Conservation (phyloP, 805 yeast species). For the Cyberlindnera euphorbiiphila region DNA sequence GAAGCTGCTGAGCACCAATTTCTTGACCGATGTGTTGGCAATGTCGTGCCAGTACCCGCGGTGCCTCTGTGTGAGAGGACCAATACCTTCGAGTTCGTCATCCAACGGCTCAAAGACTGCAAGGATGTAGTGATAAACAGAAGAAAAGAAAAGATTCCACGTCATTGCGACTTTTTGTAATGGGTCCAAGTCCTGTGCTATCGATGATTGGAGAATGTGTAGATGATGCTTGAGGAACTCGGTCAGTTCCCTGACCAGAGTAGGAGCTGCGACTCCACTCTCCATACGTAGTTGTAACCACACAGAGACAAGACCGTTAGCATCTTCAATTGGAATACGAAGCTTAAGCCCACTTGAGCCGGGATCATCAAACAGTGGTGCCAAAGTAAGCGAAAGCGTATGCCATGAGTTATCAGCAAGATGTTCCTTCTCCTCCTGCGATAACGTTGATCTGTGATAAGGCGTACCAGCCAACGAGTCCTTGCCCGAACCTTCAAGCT, state of each 20-base stretch:
- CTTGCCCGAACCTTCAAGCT: slow-evolving; percentile 22
- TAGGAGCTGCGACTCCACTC: slow-evolving; percentile 33
- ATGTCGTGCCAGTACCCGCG: slow-evolving; percentile 28
- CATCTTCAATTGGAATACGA: slow-evolving; percentile 53
- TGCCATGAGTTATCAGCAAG: slow-evolving; percentile 50
- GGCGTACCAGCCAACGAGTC: slow-evolving; percentile 14
- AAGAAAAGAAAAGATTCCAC: slow-evolving; percentile 57
- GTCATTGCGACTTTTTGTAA: slow-evolving; percentile 23
- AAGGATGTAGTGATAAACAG: slow-evolving; percentile 52
- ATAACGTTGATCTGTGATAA: slow-evolving; percentile 18
- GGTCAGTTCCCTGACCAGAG: slow-evolving; percentile 41
- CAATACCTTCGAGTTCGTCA: slow-evolving; percentile 34
- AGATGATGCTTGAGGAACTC: slow-evolving; percentile 41
- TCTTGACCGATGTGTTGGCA: slow-evolving; percentile 31
- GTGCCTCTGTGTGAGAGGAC: slow-evolving; percentile 28
- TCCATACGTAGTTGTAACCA: slow-evolving; percentile 37
- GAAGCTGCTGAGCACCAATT: slow-evolving; percentile 41
- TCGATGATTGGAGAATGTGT: slow-evolving; percentile 7
- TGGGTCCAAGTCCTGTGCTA: slow-evolving; percentile 1
- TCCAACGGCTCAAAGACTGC: slow-evolving; percentile 62
- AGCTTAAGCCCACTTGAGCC: slow-evolving; percentile 26
- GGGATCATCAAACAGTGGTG: slow-evolving; percentile 48
- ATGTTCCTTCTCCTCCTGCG: slow-evolving; percentile 34
- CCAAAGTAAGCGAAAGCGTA: slow-evolving; percentile 37
- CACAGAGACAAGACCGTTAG: slow-evolving; percentile 43